Evolutionary conservation across 177 flowering plant species (phyloP).

Genomic region (Vitis hybrid): DNA sequence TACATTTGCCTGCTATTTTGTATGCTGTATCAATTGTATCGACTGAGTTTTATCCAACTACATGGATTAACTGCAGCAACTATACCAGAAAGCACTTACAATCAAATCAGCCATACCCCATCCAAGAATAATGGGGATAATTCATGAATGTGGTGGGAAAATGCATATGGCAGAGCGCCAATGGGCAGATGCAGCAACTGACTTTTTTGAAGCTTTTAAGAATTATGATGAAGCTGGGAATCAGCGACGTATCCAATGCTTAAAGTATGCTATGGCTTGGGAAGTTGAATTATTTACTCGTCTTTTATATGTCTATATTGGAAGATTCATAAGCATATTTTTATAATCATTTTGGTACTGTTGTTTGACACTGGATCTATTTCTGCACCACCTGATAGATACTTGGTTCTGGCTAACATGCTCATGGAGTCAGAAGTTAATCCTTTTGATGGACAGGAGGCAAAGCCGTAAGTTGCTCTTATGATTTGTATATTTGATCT

Average conservation of each 20-base stretch:
- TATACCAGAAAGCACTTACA: slow-evolving; percentile 90
- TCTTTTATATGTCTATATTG: not conserved
- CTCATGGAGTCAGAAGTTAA: slow-evolving; percentile 98
- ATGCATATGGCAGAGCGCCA: slow-evolving; percentile 99
- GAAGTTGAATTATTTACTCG: no score
- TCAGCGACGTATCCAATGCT: slow-evolving; percentile 93
- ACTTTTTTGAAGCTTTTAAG: slow-evolving; percentile 99
- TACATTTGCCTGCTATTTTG: not conserved
- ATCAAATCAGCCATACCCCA: slow-evolving; percentile 98
- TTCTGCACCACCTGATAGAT: slow-evolving; percentile 38
- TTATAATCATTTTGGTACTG: not conserved
- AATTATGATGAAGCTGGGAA: slow-evolving; percentile 99
- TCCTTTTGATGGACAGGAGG: slow-evolving; percentile 99
- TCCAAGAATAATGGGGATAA: slow-evolving; percentile 99
- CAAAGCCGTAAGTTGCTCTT: slow-evolving; percentile 80
- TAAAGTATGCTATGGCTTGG: slow-evolving; percentile 60
- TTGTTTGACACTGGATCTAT: not conserved
- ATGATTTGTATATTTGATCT: not conserved
- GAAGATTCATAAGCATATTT: not conserved
- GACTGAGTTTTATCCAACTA: slow-evolving; percentile 1
- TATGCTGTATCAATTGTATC: not conserved
- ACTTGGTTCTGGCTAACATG: slow-evolving; percentile 97
- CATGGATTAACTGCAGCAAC: slow-evolving; percentile 68
- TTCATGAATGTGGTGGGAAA: slow-evolving; percentile 99
- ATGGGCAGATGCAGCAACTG: slow-evolving; percentile 99